Evolutionary conservation across 2,329 filamentous ascomycete genomes (phyloP), one percentile per base, ranked within the genome.

Genomic region (Colletotrichum magnum): DNA sequence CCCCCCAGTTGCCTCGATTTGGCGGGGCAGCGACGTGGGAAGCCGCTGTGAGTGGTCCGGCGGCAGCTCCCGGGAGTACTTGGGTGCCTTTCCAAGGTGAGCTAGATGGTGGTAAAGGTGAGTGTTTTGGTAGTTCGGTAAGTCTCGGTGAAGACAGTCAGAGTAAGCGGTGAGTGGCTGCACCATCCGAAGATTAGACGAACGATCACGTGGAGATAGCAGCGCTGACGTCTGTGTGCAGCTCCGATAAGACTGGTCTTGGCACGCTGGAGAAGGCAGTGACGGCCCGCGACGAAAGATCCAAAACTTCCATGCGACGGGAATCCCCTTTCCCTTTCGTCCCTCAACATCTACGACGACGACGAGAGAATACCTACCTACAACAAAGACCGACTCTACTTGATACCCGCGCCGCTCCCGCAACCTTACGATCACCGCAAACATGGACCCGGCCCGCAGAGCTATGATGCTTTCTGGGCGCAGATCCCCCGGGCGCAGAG

Each of bases 381-480:
- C 36, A 47, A 53, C 62, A 52, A 47, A 61, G 36, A 28, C 21
- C 24, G 16, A 6, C 21, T 52, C 16, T 47, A 7, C 1, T 47
- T 53, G 51, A 57, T 5, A 47, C 36, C 36, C 36, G 13, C 9
- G 0, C 4, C 57, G 47, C n/a, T 32, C 12, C 45, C 36, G 18
- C 16, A 52, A 67, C 50, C n/a, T 32, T 24, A 61, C 47, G 26
- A 65, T 68, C 41, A 52, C 77, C 68, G 28, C 56, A 69, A 69
- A 69, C 52, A 89, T 90, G 88, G 84, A 90, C 75, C 86, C 87
- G 13, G 85, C 79, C 52, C 81, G 88, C 60, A 84, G 81, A 72
- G 87, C 86, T 51, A 87, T 89, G 86, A 85, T 89, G 51, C 75
- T 81, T 62, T 67, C 69, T 48, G 84, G 83, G 53, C 77, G 79